Conservation (phyloP, 305 asterid genomes). For the Fraxinus sp. region DNA sequence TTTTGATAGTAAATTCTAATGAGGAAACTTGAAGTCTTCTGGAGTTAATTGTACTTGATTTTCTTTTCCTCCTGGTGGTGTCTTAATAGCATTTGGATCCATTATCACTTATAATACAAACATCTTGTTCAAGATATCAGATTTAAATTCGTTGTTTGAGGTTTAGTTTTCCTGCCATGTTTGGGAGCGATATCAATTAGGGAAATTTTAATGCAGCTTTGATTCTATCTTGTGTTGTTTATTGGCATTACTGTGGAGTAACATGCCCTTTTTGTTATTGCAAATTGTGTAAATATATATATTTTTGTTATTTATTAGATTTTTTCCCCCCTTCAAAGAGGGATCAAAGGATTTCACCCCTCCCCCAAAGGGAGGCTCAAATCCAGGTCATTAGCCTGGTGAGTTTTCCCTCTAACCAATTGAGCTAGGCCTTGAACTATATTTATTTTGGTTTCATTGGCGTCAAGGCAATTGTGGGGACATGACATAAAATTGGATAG, state of each 20-base stretch:
- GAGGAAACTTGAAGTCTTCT: not conserved
- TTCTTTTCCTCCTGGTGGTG: not conserved
- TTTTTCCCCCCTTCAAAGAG: not conserved
- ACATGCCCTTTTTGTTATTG: not conserved
- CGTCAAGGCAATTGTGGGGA: not conserved
- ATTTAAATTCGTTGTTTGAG: not conserved
- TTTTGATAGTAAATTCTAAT: not conserved
- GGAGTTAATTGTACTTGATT: not conserved
- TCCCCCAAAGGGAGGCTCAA: not conserved
- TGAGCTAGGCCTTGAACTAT: not conserved
- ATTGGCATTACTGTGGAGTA: not conserved
- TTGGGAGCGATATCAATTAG: not conserved
- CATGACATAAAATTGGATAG: not conserved
- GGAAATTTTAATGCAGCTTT: not conserved
- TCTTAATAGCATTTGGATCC: not conserved
- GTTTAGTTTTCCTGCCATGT: not conserved
- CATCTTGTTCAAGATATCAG: not conserved
- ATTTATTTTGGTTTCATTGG: not conserved
- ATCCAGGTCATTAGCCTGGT: not conserved
- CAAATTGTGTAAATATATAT: not conserved
- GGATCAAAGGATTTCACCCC: not conserved
- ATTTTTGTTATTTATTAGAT: not conserved
- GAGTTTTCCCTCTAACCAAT: not conserved
- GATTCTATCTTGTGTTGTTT: not conserved
- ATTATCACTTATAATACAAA: not conserved